These are phyloP conservation scores for Populus pruinosa DNA, from an alignment of 345 rosid genomes.

Conservation along the genomic window DNA sequence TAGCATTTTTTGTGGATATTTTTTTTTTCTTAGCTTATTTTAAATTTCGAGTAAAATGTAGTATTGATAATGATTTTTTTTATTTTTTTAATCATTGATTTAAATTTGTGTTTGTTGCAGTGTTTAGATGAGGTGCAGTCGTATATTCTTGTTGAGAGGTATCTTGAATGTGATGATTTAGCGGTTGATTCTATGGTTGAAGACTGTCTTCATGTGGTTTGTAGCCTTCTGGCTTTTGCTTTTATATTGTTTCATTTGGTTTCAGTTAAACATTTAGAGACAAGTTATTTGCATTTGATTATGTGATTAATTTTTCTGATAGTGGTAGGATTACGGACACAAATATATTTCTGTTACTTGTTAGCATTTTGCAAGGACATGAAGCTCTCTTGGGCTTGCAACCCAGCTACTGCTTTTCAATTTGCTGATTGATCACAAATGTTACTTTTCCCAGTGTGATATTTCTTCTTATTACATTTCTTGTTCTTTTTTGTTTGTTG, in stretches of 20 bases:
- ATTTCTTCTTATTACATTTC: neutral
- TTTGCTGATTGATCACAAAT: too few species aligned
- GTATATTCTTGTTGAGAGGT: slow-evolving; percentile 78
- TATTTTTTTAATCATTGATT: neutral
- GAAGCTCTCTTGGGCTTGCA: neutral
- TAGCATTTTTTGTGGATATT: too few species aligned
- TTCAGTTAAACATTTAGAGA: slow-evolving; percentile 1
- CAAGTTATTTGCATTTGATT: neutral
- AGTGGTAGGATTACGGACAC: neutral
- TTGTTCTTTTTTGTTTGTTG: neutral
- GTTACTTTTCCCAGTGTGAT: too few species aligned
- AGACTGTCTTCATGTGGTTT: slow-evolving; percentile 59
- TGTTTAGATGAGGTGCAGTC: slow-evolving; percentile 85
- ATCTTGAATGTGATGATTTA: slow-evolving; percentile 27
- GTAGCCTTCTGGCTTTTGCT: slow-evolving; percentile 20
- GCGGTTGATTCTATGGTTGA: slow-evolving; percentile 43
- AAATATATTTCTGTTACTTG: neutral
- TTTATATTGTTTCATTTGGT: neutral
- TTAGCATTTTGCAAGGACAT: neutral
- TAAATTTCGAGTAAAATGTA: neutral
- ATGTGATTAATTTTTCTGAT: neutral
- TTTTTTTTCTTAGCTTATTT: neutral
- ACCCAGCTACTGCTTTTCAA: neutral
- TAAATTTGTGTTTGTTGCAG: slow-evolving; percentile 26
- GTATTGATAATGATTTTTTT: neutral